These are phyloP conservation scores for Suzukiozyma palmioleophila DNA, from an alignment of 1,139 yeast species.

Conservation along the genomic window DNA sequence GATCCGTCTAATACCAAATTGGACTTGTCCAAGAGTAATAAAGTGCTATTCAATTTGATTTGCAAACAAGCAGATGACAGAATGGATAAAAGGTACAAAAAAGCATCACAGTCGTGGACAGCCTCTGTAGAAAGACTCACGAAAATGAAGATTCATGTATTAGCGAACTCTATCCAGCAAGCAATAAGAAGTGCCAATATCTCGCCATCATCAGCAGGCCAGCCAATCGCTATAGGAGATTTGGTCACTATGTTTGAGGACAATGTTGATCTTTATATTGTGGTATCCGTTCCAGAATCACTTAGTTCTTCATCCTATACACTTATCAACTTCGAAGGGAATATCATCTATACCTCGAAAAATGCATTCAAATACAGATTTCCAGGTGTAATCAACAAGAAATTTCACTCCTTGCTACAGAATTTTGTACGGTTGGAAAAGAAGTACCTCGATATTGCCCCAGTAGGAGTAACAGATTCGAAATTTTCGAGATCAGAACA, in stretches of 20 bases:
- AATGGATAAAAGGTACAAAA: conserved; percentile 13
- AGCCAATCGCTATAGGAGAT: conserved; percentile 34
- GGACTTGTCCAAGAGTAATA: conserved; percentile 5
- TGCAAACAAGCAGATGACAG: conserved; percentile 4
- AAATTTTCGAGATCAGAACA: conserved; percentile 21
- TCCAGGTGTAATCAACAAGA: conserved; percentile 47
- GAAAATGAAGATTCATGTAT: conserved; percentile 1
- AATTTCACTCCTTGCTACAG: conserved; percentile 16
- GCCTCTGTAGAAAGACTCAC: neutral
- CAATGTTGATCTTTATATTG: conserved; percentile 27
- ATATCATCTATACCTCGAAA: conserved; percentile 44
- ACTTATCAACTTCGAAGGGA: conserved; percentile 54
- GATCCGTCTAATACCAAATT: conserved; percentile 5
- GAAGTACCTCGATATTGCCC: conserved; percentile 32
- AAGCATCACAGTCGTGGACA: conserved; percentile 22
- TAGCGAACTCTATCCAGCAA: conserved; percentile 10
- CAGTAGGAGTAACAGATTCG: conserved; percentile 37
- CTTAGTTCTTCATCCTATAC: conserved; percentile 38
- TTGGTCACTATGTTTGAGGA: conserved; percentile 31
- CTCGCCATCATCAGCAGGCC: conserved; percentile 18
- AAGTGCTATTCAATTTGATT: conserved; percentile 4
- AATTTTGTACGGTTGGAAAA: conserved; percentile 28
- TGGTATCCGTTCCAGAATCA: conserved; percentile 28
- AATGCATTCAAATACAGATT: conserved; percentile 47
- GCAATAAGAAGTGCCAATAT: conserved; percentile 22